Conservation (phyloP, 1,139 yeast genomes). For the Lodderomyces orthopsilosis region DNA sequence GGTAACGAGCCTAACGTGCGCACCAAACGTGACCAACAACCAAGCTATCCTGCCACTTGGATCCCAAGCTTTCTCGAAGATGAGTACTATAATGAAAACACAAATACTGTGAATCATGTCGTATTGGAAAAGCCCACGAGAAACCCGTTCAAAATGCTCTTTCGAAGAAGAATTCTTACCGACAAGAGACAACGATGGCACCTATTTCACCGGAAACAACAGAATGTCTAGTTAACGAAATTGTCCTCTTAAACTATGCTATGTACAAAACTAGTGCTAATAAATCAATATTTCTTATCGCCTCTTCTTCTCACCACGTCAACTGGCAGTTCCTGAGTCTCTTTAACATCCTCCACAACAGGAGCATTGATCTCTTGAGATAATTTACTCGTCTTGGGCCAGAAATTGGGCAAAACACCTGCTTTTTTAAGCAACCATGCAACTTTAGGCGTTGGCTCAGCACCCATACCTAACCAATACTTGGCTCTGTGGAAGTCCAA, state of each 20-base stretch:
- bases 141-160: conserved; percentile 1
- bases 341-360: conserved; percentile 25
- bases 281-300: conserved; percentile 3
- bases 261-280: background rate
- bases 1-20: background rate
- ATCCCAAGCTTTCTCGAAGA: conserved; percentile 1
- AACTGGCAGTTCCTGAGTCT: conserved; percentile 33
- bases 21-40: background rate
- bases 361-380: conserved; percentile 34
- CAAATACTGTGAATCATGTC: background rate
- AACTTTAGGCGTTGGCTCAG: conserved; percentile 87
- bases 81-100: background rate
- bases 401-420: conserved; percentile 68
- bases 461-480: conserved; percentile 99
- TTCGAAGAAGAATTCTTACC: background rate
- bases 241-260: background rate
- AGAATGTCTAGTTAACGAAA: background rate
- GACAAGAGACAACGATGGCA: conserved; percentile 1
- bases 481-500: conserved; percentile 89
- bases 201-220: background rate
- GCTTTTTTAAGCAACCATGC: conserved; percentile 75
- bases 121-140: background rate
- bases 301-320: conserved; percentile 36
- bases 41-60: background rate
- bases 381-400: conserved; percentile 55